phyloP scores from a whole-genome alignment of 2,329 filamentous ascomycete genomes.

The Mariannaea sp. region DNA sequence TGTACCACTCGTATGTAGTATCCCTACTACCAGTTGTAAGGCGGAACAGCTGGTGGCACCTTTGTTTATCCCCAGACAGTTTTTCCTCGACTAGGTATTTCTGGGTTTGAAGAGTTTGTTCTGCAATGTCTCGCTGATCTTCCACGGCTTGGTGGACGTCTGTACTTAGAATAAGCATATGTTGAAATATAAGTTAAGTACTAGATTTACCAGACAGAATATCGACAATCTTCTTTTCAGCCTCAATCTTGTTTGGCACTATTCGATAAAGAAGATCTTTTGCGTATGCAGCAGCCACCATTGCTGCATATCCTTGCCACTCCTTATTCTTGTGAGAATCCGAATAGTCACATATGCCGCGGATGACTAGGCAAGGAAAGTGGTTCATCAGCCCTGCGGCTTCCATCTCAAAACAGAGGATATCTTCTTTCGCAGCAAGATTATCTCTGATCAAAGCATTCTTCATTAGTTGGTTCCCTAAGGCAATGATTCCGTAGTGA shows the following conservation, averaged over 20 bases:
- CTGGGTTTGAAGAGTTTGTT: neutral
- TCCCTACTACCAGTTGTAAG: neutral
- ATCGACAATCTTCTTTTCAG: neutral
- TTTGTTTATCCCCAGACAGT: neutral
- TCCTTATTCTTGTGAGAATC: conserved; percentile 38
- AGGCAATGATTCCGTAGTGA: conserved; percentile 1
- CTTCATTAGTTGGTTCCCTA: neutral
- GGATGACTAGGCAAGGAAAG: conserved; percentile 41
- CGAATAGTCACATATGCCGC: conserved; percentile 45
- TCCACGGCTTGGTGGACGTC: neutral
- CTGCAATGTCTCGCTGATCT: neutral
- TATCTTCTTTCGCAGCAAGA: neutral
- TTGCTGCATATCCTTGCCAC: conserved; percentile 44
- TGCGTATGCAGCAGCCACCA: conserved; percentile 35
- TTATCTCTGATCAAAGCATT: neutral
- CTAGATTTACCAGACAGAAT: neutral
- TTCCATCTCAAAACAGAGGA: conserved; percentile 8
- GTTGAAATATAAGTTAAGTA: neutral
- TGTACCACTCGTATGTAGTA: neutral
- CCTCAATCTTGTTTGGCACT: neutral
- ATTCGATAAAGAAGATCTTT: neutral
- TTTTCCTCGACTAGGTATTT: neutral
- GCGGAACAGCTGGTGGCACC: neutral
- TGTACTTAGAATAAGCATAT: neutral
- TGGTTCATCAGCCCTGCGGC: conserved; percentile 32